Conservation (phyloP, 805 yeast species). For the Hanseniaspora occidentalis region DNA sequence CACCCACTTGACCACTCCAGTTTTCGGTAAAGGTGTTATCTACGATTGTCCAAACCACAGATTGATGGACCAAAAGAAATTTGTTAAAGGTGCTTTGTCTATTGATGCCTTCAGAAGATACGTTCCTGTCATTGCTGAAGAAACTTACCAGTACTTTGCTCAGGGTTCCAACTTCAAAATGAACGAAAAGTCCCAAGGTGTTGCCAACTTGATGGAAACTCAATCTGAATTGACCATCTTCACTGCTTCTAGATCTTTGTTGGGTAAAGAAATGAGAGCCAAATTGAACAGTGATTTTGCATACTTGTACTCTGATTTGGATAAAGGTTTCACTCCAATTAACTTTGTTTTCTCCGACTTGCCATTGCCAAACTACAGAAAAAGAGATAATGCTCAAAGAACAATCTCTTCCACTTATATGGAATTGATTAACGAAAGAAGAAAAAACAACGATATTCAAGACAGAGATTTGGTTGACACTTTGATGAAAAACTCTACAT, state of each 20-base stretch:
- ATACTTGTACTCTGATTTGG: conserved; percentile 75
- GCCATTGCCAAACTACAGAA: conserved; percentile 76
- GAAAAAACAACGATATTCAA: conserved; percentile 62
- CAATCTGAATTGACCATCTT: conserved; percentile 95
- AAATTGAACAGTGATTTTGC: conserved; percentile 78
- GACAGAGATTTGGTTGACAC: conserved; percentile 85
- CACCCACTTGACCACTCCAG: conserved; percentile 96
- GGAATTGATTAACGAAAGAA: conserved; percentile 63
- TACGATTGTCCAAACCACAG: conserved; percentile 92
- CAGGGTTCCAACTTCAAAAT: conserved; percentile 36
- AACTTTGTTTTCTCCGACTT: conserved; percentile 92
- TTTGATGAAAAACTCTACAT: conserved; percentile 66
- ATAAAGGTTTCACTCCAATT: conserved; percentile 91
- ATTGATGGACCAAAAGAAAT: conserved; percentile 97
- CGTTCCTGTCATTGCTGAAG: conserved; percentile 81
- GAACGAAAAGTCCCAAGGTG: conserved; percentile 32
- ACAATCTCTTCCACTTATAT: conserved; percentile 72
- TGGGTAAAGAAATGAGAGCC: conserved; percentile 85
- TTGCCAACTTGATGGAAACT: conserved; percentile 57
- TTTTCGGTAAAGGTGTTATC: conserved; percentile 93
- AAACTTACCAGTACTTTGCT: conserved; percentile 54
- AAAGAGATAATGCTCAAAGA: conserved; percentile 79
- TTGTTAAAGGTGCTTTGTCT: conserved; percentile 81
- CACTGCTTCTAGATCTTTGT: conserved; percentile 84
- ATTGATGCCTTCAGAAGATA: conserved; percentile 71